Conservation (phyloP, 2,329 filamentous ascomycete genomes). For the Bipolaris zeicola region DNA sequence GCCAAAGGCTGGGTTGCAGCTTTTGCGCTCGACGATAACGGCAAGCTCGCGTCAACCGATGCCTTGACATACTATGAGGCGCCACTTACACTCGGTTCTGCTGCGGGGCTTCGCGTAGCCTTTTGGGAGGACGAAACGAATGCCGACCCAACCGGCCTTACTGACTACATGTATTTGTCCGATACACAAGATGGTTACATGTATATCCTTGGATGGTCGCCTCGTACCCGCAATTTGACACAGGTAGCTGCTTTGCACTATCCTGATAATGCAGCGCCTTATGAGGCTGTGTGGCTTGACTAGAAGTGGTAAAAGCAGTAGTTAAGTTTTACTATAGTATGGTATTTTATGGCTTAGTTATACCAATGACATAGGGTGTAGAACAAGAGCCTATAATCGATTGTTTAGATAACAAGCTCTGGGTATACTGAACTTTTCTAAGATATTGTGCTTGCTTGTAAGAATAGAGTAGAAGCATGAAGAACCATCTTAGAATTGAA, state of each 20-base stretch:
- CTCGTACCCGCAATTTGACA: too few relatives aligned
- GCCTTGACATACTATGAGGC: constrained; percentile 5
- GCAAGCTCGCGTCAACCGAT: not conserved
- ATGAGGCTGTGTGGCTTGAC: constrained; percentile 9
- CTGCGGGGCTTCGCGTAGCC: constrained; percentile 3
- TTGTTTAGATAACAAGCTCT: too few relatives aligned
- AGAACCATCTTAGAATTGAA: too few relatives aligned
- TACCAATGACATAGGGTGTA: too few relatives aligned
- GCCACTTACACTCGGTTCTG: constrained; percentile 1
- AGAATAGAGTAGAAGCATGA: too few relatives aligned
- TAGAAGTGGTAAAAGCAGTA: not conserved
- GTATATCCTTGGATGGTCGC: constrained; percentile 1
- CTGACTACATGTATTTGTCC: constrained; percentile 7
- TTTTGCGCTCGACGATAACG: not conserved
- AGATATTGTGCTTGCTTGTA: too few relatives aligned
- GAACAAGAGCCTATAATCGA: too few relatives aligned
- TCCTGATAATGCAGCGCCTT: not conserved
- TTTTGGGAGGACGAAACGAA: constrained; percentile 5
- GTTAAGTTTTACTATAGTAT: too few relatives aligned
- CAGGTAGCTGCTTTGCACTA: not conserved
- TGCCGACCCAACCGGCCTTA: not conserved
- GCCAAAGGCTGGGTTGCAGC: constrained; percentile 11
- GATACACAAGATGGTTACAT: constrained; percentile 7
- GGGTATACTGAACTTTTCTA: too few relatives aligned
- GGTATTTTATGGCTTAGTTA: too few relatives aligned